Percentiles rank a stretch among this genome's conserved stretches.
Evolutionary conservation across 768 basidiomycete species (phyloP).

Genomic region (Collybiopsis luxurians): DNA sequence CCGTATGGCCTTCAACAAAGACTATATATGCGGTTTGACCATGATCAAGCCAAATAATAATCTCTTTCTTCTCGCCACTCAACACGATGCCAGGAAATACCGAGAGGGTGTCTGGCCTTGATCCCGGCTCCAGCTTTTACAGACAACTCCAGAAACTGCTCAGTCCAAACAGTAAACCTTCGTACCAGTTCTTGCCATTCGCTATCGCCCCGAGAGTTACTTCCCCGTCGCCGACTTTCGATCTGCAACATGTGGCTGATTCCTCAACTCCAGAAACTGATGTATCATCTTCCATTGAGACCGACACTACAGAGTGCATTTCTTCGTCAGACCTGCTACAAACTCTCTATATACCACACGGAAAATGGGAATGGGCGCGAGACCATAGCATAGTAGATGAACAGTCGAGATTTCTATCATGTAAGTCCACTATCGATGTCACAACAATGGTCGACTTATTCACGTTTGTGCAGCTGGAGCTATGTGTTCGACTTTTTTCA

Average conservation of each 20-base stretch:
- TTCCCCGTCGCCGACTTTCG: not conserved
- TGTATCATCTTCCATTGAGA: not conserved
- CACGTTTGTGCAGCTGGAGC: conserved; percentile 23
- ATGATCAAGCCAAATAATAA: not conserved
- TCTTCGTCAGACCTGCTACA: not conserved
- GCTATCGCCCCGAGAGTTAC: not conserved
- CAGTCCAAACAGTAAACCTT: not conserved
- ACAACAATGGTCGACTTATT: not conserved
- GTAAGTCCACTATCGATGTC: conserved; percentile 2
- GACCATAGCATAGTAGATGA: conserved; percentile 13
- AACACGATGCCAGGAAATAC: not conserved
- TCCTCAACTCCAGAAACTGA: not conserved
- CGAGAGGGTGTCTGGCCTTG: not conserved
- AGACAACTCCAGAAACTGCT: conserved; percentile 3
- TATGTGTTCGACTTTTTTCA: conserved; percentile 35
- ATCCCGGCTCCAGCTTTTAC: conserved; percentile 3
- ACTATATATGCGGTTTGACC: not conserved
- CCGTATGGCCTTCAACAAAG: not conserved
- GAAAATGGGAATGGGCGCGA: conserved; percentile 18
- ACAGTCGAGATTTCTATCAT: conserved; percentile 13
- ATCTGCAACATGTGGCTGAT: not conserved
- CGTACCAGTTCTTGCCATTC: not conserved
- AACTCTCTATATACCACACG: conserved; percentile 14
- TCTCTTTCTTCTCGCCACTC: not conserved
- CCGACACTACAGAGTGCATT: not conserved